Percentiles rank a stretch among this genome's conserved stretches.
Conservation (phyloP, 1,284 basidiomycete genomes). For the Fomitopsis schrenkii region DNA sequence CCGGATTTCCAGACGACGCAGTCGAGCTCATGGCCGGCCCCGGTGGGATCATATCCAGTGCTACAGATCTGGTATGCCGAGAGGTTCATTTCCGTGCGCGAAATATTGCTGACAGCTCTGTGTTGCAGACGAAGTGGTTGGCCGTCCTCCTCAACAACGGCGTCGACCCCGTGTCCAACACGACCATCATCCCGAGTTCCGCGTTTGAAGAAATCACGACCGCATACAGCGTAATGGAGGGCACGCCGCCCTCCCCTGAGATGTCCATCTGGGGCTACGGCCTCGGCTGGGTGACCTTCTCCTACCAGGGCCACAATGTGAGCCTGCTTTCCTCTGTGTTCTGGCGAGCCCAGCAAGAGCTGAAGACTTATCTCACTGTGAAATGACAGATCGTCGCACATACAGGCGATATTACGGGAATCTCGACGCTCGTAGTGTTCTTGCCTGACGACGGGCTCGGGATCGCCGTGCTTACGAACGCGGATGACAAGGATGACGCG, state of each 20-base stretch:
- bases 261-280: constrained; percentile 25
- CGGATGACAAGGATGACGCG: constrained; percentile 29
- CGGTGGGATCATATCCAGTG: constrained; percentile 30
- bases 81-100: too few relatives aligned
- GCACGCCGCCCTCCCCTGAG: constrained; percentile 4
- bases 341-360: too few relatives aligned
- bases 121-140: constrained; percentile 27
- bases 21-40: constrained; percentile 24
- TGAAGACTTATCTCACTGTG: too few relatives aligned
- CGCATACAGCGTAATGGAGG: constrained; percentile 16
- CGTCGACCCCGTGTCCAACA: constrained; percentile 20
- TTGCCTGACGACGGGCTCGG: constrained; percentile 30
- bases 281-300: constrained; percentile 24
- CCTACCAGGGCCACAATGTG: constrained; percentile 22
- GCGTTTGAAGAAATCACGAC: constrained; percentile 23
- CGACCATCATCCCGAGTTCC: constrained; percentile 22
- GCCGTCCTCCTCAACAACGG: constrained; percentile 24
- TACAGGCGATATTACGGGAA: constrained; percentile 27
- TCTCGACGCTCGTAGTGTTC: constrained; percentile 32
- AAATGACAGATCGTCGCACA: constrained; percentile 18
- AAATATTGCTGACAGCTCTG: background rate
- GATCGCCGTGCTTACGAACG: constrained; percentile 39
- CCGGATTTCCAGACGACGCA: constrained; percentile 21
- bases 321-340: background rate
- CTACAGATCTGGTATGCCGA: constrained; percentile 25